Evolutionary conservation across 139 green algal species (phyloP), one percentile per base, ranked within the genome.

Genomic region (Coelastrella sp.): DNA sequence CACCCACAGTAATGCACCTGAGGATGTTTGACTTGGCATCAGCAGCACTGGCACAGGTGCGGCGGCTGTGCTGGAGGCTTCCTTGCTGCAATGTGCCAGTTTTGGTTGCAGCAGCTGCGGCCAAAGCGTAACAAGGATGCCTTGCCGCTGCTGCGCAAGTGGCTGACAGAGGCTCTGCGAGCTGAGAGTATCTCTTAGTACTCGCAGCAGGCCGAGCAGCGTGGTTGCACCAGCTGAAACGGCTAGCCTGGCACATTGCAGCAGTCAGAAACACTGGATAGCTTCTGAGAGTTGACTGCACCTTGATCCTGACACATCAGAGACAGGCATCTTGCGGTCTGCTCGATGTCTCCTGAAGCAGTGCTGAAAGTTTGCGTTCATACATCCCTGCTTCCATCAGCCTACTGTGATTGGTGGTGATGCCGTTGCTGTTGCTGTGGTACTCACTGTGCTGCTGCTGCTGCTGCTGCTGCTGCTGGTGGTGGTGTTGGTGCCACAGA

Each of bases 11-110:
- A 10, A 93, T 95, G 92, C 97, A 99, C 90, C 89, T 99, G 59
- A 93, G 97, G 59, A 97, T 98, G 96, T 95, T 97, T 91, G 96
- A 98, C 60, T 90, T 98, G 60, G 97, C 97, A 58, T 85, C 83
- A 22, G 73, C 96, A 17, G 92, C 83, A 57, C 89, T 98, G 23
- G 71, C 71, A n/a, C 19, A 95, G 96, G 95, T 96, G 32, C 32
- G 32, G 32, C 32, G 32, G 32, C 0, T 47, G 32, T 47, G 32
- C 32, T 47, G 32, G 32, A 47, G 0, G 1, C 0, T 47, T 1
- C 32, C 1, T 47, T 0, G 32, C 32, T 47, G 32, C 32, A 47
- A 47, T 47, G 0, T 47, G 32, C 32, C 32, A 47, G 32, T 47
- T 0, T 47, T 94, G 92, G 58, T 68, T 95, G 78, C 93, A 94